These are phyloP conservation scores for Hypoxylon sp. DNA, from an alignment of 2,329 filamentous ascomycete species.

Conservation along the genomic window DNA sequence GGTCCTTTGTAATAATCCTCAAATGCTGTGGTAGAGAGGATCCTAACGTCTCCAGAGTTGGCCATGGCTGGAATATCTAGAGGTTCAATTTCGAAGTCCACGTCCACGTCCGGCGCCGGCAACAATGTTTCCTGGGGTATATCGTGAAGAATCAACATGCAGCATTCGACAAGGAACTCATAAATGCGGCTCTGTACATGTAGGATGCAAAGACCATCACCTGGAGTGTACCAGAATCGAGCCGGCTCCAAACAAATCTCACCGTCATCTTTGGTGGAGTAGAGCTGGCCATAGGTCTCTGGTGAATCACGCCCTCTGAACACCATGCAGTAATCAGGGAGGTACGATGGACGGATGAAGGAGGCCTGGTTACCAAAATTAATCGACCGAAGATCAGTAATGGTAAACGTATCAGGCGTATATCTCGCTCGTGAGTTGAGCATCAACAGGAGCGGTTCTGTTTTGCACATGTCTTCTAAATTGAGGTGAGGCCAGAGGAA, in stretches of 20 bases:
- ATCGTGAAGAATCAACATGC: constrained; percentile 31
- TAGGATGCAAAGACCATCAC: constrained; percentile 23
- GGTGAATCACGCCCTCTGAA: constrained; percentile 8
- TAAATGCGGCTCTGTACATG: constrained; percentile 26
- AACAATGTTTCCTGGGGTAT: constrained; percentile 1
- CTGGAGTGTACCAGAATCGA: neutral
- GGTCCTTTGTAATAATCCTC: constrained; percentile 24
- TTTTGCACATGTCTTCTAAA: constrained; percentile 34
- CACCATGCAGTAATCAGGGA: constrained; percentile 12
- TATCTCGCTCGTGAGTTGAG: constrained; percentile 24
- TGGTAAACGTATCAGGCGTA: constrained; percentile 14
- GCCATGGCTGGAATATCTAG: neutral
- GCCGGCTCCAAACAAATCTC: neutral
- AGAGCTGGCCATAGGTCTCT: constrained; percentile 30
- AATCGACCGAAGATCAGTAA: neutral
- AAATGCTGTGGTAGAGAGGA: constrained; percentile 10
- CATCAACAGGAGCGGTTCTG: constrained; percentile 35
- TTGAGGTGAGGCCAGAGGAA: constrained; percentile 35
- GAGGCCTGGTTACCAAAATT: neutral
- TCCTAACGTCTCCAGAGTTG: constrained; percentile 6
- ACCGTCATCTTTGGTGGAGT: neutral
- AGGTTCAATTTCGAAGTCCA: neutral
- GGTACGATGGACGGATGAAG: neutral
- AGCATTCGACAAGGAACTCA: constrained; percentile 24
- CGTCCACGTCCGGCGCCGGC: neutral